Evolutionary conservation across 116 monocot species (phyloP).

Genomic region (Zostera marina): DNA sequence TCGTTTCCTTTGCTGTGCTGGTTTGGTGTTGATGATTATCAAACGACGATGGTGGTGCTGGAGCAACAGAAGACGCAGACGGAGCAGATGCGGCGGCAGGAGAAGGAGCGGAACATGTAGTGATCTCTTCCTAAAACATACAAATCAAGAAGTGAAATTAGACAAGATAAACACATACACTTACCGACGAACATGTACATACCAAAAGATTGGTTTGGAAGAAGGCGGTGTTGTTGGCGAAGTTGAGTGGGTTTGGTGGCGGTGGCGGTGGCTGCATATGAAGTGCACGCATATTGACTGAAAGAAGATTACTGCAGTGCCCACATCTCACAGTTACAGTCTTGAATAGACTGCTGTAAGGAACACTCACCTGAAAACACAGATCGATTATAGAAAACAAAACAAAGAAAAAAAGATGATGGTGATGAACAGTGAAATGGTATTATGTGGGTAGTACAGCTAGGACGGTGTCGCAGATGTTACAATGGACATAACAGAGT

Average conservation of each 20-base stretch:
- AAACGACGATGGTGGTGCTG: conserved; percentile 19
- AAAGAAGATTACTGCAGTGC: conserved; percentile 94
- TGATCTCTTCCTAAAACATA: conserved; percentile 56
- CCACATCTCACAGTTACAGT: conserved; percentile 95
- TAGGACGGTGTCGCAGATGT: conserved; percentile 94
- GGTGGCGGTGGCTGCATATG: conserved; percentile 53
- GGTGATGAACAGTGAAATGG: neutral
- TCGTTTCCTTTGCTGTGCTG: conserved; percentile 11
- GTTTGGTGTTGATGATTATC: conserved; percentile 15
- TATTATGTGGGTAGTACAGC: conserved; percentile 66
- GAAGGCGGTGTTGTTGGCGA: conserved; percentile 29
- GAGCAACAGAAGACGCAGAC: conserved; percentile 6
- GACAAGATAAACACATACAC: neutral
- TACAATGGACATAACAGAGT: conserved; percentile 98
- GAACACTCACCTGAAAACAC: conserved; percentile 68
- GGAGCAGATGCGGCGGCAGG: conserved; percentile 23
- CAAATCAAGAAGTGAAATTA: neutral
- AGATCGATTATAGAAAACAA: neutral
- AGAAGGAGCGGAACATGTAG: conserved; percentile 25
- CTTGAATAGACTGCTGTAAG: conserved; percentile 85
- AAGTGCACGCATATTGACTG: conserved; percentile 82
- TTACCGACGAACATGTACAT: no score
- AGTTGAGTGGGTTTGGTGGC: conserved; percentile 48
- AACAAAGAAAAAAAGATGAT: neutral
- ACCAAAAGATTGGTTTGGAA: conserved; percentile 64